These are phyloP conservation scores for Rheum nobile DNA, from an alignment of 148 eudicot species.

Conservation along the genomic window DNA sequence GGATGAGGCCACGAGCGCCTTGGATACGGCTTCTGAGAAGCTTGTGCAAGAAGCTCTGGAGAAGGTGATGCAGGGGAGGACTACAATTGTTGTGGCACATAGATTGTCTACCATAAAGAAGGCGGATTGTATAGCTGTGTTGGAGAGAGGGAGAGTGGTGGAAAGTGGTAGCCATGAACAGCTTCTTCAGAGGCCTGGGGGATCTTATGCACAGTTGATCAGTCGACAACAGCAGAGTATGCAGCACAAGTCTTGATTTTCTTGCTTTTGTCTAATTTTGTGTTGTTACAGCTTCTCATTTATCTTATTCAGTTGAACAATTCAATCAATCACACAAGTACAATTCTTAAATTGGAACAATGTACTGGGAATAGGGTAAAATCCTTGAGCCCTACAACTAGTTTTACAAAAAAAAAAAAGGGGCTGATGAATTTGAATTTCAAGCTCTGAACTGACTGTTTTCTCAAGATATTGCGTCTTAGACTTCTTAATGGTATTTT, in stretches of 20 bases:
- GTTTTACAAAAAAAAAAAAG: neutral
- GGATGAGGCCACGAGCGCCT: slow-evolving; percentile 83
- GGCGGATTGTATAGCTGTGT: slow-evolving; percentile 45
- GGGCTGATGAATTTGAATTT: neutral
- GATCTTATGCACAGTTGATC: slow-evolving; percentile 39
- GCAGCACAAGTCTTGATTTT: neutral
- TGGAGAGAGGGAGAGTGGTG: slow-evolving; percentile 45
- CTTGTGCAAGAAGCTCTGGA: slow-evolving; percentile 62
- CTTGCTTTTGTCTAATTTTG: neutral
- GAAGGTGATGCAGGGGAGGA: slow-evolving; percentile 46
- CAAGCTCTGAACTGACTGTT: neutral
- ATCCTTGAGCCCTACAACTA: neutral
- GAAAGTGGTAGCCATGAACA: slow-evolving; percentile 51
- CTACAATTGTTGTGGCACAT: slow-evolving; percentile 57
- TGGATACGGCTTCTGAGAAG: slow-evolving; percentile 50
- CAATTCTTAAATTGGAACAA: neutral
- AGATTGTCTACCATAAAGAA: slow-evolving; percentile 45
- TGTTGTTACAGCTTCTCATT: neutral
- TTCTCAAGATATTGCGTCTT: no score
- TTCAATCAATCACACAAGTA: neutral
- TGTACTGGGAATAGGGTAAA: neutral
- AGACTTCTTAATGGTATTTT: no score
- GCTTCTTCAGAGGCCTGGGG: slow-evolving; percentile 29
- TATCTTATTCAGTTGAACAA: neutral
- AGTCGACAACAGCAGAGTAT: slow-evolving; percentile 28